Base-by-base conservation (phyloP, 805 yeast genomes). In the Cyberlindnera americana region DNA sequence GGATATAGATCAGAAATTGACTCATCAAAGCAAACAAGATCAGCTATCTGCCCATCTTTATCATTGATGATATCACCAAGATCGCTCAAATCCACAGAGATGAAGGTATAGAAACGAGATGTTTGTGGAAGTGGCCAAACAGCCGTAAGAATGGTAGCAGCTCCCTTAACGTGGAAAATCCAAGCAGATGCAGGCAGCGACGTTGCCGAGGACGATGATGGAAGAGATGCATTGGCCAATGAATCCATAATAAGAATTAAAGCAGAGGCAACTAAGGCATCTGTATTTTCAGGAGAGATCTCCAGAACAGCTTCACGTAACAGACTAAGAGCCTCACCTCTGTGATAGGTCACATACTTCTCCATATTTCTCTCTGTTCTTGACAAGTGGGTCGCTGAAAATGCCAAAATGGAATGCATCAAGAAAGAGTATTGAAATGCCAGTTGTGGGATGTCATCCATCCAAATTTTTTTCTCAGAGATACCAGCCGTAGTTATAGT, bases 161-260 rank as follows among this genome's bases (percentile, higher is more conserved):
- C 96, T 23, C 97, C 98, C 52, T 93, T 85, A 11, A 91, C 96
- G 56, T 91, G 97, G 68, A 87, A 93, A 41, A 91, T 81, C 98
- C 98, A 91, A 0, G 97, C 95, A 4, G 93, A 81, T 3, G 97
- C 90, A 1, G 96, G 95, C 41, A 89, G 62, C 3, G 89, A 81
- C 6, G 69, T 62, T 13, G 61, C 56, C 4, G 62, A 57, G 3
- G 58, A 41, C 3, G 59, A 40, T 0, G 57, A 38, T 7, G 65
- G 64, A 21, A 59, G 32, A 77, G 95, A 77, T 0, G 96, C 97
- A 61, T 90, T 90, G 3, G 97, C 97, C 48, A 88, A 66, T 0
- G 97, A 86, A 59, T 91, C 98, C 85, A 91, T 85, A 40, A 89
- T 89, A 40, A 91, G 67, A 27, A 91, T 79, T 46, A 90, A 71